Base-by-base conservation (phyloP, 257 asterid species). In the Perilla frutescens region DNA sequence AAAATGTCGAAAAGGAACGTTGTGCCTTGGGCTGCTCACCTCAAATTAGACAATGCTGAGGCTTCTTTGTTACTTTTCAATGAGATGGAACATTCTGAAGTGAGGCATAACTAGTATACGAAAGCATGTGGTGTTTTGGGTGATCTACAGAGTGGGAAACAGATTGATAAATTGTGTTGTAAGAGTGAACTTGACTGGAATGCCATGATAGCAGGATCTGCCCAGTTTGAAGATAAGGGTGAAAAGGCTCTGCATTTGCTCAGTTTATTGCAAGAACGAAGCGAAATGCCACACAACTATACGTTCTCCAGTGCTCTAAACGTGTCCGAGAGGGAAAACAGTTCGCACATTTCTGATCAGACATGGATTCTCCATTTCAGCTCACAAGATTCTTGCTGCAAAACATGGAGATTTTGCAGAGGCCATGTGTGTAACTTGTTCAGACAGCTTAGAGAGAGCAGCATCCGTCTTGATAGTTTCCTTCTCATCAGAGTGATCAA, bases 271-370 rank as follows among this genome's bases (percentile, higher is more conserved):
- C 90, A 70, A 72, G 63, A 72, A 62, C 55, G 63, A 10, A 88
- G 89, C 61, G 86, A 87, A 81, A 75, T 8, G 14, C 92, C 92
- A 0, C 88, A 89, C 4, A 89, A 82, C 47, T 89, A 75, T 55
- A 87, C 92, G 4, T 74, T 82, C 40, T 79, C 96, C 3, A 87
- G 96, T 85, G 78, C 85, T 8, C 67, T 89, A 66, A 89, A 89
- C 76, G 36, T 89, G 96, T 56, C 75, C 77, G 29, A 40, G 86
- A 82, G 70, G 96, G 92, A 39, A 76, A 75, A 62, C 96, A 89
- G 81, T 89, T 20, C 96, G 87, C 26, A 84, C 81, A 37, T 82
- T 81, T 63, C 67, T 89, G 44, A 77, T 83, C 56, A 71, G 78
- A 4, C 77, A 71, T 37, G 96, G 88, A 61, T 73, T 64, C 72